Percentiles rank a stretch among this genome's conserved stretches.
These are phyloP conservation scores for Malassezia dermatis DNA, from an alignment of 1,284 basidiomycete genomes.

Conservation along the genomic window DNA sequence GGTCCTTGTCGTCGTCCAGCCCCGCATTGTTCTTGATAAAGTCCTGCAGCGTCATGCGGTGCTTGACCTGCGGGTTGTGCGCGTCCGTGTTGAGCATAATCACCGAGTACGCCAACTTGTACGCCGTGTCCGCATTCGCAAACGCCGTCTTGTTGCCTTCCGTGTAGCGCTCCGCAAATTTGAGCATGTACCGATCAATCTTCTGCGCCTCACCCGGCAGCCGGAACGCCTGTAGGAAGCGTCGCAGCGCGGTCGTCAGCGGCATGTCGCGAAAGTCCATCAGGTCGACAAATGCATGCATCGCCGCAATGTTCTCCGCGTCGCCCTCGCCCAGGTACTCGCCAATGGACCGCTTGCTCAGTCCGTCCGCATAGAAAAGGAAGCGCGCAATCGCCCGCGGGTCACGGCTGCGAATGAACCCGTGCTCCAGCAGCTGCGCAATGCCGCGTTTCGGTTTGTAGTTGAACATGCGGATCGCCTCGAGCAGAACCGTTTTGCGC, in stretches of 20 bases:
- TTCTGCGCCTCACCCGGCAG: conserved; percentile 47
- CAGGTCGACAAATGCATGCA: conserved; percentile 48
- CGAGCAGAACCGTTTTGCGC: conserved; percentile 86
- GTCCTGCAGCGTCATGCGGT: conserved; percentile 45
- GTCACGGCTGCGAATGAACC: conserved; percentile 68
- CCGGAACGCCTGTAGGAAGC: conserved; percentile 46
- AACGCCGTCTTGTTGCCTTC: conserved; percentile 42
- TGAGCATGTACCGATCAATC: conserved; percentile 48
- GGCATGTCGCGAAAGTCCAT: conserved; percentile 43
- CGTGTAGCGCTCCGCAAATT: conserved; percentile 46
- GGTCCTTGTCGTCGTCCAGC: conserved; percentile 42
- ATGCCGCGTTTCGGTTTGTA: conserved; percentile 85
- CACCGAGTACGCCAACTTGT: conserved; percentile 48
- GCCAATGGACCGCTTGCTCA: conserved; percentile 91
- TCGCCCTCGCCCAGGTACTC: conserved; percentile 71
- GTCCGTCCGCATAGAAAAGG: conserved; percentile 76
- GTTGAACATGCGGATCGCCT: conserved; percentile 96
- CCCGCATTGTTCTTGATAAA: conserved; percentile 48
- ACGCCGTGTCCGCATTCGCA: conserved; percentile 47
- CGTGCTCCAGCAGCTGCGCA: conserved; percentile 74
- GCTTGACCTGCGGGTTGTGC: conserved; percentile 47
- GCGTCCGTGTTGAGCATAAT: conserved; percentile 49
- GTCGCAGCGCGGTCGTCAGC: conserved; percentile 41
- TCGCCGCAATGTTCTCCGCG: conserved; percentile 44
- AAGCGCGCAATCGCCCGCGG: conserved; percentile 79